phyloP scores from a whole-genome alignment of 1,284 basidiomycete genomes.

The Puccinia polysora region DNA sequence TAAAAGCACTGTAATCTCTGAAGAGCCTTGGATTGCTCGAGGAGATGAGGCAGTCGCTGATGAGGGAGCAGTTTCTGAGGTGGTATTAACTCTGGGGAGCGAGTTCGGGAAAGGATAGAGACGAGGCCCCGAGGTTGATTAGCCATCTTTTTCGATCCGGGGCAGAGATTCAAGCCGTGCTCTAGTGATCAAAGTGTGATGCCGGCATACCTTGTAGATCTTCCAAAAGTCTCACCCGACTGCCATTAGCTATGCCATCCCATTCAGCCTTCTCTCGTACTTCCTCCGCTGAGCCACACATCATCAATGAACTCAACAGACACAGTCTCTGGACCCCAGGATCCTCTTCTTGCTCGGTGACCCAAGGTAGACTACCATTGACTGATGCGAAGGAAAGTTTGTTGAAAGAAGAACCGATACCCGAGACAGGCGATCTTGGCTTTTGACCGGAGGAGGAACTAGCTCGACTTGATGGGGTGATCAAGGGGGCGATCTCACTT shows the following conservation, averaged over 20 bases:
- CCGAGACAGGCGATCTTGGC: constrained; percentile 59
- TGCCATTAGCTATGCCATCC: constrained; percentile 79
- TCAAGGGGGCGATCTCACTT: constrained; percentile 70
- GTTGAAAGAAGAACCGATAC: not conserved
- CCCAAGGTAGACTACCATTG: constrained; percentile 2
- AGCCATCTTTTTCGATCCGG: too few species aligned
- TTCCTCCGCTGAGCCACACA: constrained; percentile 61
- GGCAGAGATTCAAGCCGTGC: too few species aligned
- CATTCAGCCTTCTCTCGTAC: constrained; percentile 73
- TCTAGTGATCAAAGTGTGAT: too few species aligned
- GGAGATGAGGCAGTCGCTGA: constrained; percentile 73
- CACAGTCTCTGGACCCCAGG: constrained; percentile 31
- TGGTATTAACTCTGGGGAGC: constrained; percentile 69
- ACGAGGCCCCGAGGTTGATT: too few species aligned
- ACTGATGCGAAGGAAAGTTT: constrained; percentile 1
- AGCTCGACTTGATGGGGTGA: constrained; percentile 15
- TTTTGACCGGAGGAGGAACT: constrained; percentile 63
- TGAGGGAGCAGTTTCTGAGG: constrained; percentile 87
- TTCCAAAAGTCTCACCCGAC: constrained; percentile 69
- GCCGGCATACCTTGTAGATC: constrained; percentile 80
- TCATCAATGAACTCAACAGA: constrained; percentile 47
- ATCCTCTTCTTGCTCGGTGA: constrained; percentile 19
- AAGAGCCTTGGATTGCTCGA: constrained; percentile 76
- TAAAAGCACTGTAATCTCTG: constrained; percentile 75
- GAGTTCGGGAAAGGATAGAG: not conserved